phyloP scores from a whole-genome alignment of 805 yeast species.

The Sugiyamaella chiloensis region DNA sequence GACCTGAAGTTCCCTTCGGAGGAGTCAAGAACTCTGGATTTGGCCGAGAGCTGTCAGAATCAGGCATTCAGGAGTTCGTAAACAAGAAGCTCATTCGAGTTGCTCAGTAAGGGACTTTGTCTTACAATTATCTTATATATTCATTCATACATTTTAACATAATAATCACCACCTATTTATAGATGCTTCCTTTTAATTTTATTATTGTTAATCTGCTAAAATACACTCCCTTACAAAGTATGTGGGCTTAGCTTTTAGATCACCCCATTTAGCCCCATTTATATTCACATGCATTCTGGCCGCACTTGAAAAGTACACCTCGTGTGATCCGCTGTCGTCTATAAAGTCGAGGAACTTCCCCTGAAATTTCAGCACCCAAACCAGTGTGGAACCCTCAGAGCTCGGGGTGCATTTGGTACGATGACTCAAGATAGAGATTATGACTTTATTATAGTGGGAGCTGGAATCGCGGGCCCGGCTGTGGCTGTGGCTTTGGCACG shows the following conservation, averaged over 20 bases:
- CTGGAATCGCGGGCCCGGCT: slow-evolving; percentile 97
- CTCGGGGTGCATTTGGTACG: too few relatives aligned
- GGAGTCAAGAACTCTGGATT: slow-evolving; percentile 67
- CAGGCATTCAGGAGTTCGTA: slow-evolving; percentile 55
- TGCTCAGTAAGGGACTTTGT: background rate
- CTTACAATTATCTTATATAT: background rate
- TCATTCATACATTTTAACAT: too few relatives aligned
- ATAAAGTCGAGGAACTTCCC: too few relatives aligned
- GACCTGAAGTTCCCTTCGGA: slow-evolving; percentile 56
- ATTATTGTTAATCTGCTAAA: background rate
- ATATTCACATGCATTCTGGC: slow-evolving; percentile 2
- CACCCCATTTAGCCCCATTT: too few relatives aligned
- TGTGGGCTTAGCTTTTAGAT: too few relatives aligned
- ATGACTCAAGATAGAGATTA: slow-evolving; percentile 42
- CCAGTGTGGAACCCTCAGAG: too few relatives aligned
- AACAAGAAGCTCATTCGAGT: slow-evolving; percentile 8
- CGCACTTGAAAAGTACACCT: slow-evolving; percentile 1
- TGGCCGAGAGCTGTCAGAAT: slow-evolving; percentile 65
- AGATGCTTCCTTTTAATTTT: too few relatives aligned
- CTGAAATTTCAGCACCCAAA: too few relatives aligned
- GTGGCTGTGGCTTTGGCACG: slow-evolving; percentile 86
- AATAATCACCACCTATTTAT: too few relatives aligned
- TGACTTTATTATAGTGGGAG: slow-evolving; percentile 92
- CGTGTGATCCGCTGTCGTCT: too few relatives aligned
- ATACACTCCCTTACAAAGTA: too few relatives aligned